Evolutionary conservation across 768 basidiomycete species (phyloP).

Genomic region (Lepiota brunneoincarnata): DNA sequence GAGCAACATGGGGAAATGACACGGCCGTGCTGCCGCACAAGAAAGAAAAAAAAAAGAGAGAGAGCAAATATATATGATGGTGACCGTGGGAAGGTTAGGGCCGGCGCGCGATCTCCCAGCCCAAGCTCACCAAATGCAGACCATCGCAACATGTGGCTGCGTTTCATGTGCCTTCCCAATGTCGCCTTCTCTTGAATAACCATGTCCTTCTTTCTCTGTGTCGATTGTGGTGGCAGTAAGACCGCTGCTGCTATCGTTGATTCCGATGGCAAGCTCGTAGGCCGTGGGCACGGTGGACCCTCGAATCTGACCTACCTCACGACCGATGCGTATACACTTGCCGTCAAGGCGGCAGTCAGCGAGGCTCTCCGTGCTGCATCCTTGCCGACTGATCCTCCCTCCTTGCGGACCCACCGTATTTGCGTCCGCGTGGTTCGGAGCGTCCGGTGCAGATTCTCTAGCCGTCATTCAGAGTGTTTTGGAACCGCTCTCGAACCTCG

Average conservation of each 20-base stretch:
- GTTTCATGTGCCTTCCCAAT: neutral
- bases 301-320: conserved; percentile 86
- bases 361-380: conserved; percentile 47
- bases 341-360: conserved; percentile 49
- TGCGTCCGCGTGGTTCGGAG: conserved; percentile 77
- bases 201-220: conserved; percentile 73
- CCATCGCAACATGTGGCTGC: neutral
- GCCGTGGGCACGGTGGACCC: conserved; percentile 69
- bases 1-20: conserved; percentile 86
- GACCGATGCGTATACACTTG: conserved; percentile 51
- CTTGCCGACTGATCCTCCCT: conserved; percentile 21
- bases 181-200: neutral
- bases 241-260: conserved; percentile 73
- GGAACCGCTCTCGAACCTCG: conserved; percentile 49
- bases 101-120: conserved; percentile 19
- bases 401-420: conserved; percentile 35
- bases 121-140: neutral
- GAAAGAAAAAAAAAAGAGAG: conserved; percentile 24
- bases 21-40: conserved; percentile 85
- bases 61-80: conserved; percentile 15
- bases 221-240: conserved; percentile 90
- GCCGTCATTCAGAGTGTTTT: conserved; percentile 57
- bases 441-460: conserved; percentile 79
- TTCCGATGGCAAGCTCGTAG: conserved; percentile 54
- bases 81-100: conserved; percentile 38